Evolutionary conservation across 2,329 filamentous ascomycete genomes (phyloP), one percentile per base, ranked within the genome.

Genomic region (Fusarium circinatum): DNA sequence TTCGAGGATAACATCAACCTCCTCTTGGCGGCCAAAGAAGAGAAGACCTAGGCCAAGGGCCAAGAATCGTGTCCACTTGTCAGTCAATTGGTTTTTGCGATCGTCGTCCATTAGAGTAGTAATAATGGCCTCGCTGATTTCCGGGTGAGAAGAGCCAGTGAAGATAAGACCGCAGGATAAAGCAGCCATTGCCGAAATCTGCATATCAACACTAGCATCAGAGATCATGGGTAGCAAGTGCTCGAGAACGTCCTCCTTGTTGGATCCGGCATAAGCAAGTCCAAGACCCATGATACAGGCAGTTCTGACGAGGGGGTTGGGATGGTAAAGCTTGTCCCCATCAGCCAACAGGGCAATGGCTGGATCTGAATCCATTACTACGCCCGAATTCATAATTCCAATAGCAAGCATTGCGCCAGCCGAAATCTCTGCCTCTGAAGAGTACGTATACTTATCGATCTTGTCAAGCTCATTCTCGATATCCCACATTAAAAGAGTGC

Each of bases 1-100:
- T 85, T 99, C 96, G 38, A 98, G 86, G 75, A 98, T 95, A 65
- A 98, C 96, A 79, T 99, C 96, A n/a, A 98, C 96, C 82, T 98
- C 96, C 83, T 99, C 96, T 84, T 99, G 96, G 74, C 94, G 92
- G 44, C 96, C 96, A 78, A 99, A 98, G 89, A 95, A 99, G 34
- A 99, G 88, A 32, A 99, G 89, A 4, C 96, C 96, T 71, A 99
- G 89, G 74, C 96, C 96, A 47, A 99, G 91, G 26, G 94, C 95
- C 86, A 99, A 93, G 85, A 99, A 99, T 24, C 96, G 92, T 38
- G 95, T 96, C 96, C 96, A 99, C 85, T 98, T 99, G 84, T 98
- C 94, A 76, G 97, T 98, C 69, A 99, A 87, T 82, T 98, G 95
- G 79, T 90, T 92, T 84, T 93, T 93, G 65, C 95, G 91, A 68